Conservation (phyloP, 1,284 basidiomycete species). For the Leccinum pachyderme region DNA sequence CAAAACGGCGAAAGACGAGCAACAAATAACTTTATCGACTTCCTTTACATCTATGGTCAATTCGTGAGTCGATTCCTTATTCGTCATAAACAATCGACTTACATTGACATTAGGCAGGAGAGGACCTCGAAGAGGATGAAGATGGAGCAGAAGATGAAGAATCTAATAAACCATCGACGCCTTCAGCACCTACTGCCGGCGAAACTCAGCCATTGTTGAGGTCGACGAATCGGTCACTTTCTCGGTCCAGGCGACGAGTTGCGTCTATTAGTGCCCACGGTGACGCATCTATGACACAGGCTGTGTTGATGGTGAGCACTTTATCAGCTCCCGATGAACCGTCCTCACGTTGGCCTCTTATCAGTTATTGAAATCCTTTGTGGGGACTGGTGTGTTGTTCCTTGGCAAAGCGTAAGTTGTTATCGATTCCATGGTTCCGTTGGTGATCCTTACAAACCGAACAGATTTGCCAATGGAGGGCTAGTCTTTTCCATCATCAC, state of each 20-base stretch:
- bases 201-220: constrained; percentile 49
- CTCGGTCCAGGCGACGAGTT: constrained; percentile 56
- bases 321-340: constrained; percentile 7
- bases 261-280: constrained; percentile 62
- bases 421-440: not conserved
- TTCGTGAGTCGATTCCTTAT: constrained; percentile 63
- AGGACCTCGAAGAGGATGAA: constrained; percentile 87
- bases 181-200: constrained; percentile 21
- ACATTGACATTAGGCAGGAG: constrained; percentile 67
- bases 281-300: constrained; percentile 85
- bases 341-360: constrained; percentile 6
- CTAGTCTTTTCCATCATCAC: constrained; percentile 86
- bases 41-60: constrained; percentile 89
- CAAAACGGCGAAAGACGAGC: constrained; percentile 63
- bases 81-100: not conserved
- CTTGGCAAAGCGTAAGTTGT: constrained; percentile 79
- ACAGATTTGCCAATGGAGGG: constrained; percentile 92
- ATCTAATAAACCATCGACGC: constrained; percentile 27
- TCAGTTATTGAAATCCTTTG: constrained; percentile 90
- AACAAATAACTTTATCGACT: constrained; percentile 88
- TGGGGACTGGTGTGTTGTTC: constrained; percentile 96
- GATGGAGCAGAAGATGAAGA: constrained; percentile 51
- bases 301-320: constrained; percentile 79
- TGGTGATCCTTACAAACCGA: constrained; percentile 10
- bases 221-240: constrained; percentile 31